Evolutionary conservation across 83 land plant species (phyloP), one percentile per base, ranked within the genome.

Genomic region (Thuja plicata): DNA sequence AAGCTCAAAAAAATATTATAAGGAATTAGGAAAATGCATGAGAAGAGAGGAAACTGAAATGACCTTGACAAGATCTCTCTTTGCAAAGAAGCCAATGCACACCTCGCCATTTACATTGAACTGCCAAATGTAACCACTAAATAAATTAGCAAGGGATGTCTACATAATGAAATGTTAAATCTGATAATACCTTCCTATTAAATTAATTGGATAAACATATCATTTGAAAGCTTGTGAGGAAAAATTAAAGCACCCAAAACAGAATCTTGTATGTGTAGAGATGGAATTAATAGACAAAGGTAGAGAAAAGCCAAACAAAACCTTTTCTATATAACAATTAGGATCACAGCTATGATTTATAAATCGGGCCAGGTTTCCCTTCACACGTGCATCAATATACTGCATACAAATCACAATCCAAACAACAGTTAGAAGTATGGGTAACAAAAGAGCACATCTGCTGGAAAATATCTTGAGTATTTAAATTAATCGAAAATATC

Each of bases 311-410:
- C 16, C 1, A 81, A 10, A 60, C 21, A 27, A 34, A 40, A 98
- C 99, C 99, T 98, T 98, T 87, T 98, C 99, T 7, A 98, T 98
- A 12, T 92, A 93, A 88, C 99, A 98, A 88, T 98, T 98, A 37
- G 99, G 99, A 74, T 98, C 94, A 84, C 99, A 98, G 86, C 99
- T 98, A 87, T 98, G 99, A 87, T 98, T 98, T 84, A 98, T 98
- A 88, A 96, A 98, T 5, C 99, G 95, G 40, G 97, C 99, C 87
- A 95, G 87, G 90, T 98, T 98, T 77, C 99, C 99, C 93, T 98
- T 98, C 17, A 89, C 93, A 92, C 97, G 96, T 79, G 99, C 99
- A 91, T 98, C 99, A 88, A 98, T 98, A 48, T 97, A 95, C 99
- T 97, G 96, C 71, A 89, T 84, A 34, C 60, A 82, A 8, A 40